A percentile compares a stretch with the other conserved stretches of the same genome.
Conservation (phyloP, 2,329 filamentous ascomycete species). For the Trichothecium sympodiale region DNA sequence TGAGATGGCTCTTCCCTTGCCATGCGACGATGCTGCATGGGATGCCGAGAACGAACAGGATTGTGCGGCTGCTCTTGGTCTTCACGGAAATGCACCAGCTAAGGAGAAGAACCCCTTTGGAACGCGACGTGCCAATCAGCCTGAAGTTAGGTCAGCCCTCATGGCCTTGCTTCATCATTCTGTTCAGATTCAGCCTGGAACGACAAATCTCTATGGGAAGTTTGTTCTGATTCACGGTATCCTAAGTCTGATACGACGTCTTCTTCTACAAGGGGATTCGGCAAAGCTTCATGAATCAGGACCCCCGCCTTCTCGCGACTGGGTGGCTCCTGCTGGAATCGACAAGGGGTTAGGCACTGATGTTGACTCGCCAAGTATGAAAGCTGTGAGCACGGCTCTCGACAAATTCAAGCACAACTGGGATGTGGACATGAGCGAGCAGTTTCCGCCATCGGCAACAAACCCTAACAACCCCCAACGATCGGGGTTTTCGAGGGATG, state of each 20-base stretch:
- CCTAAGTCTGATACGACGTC: conserved; percentile 45
- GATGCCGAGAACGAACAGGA: conserved; percentile 48
- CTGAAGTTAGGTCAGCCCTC: conserved; percentile 51
- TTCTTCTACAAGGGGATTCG: conserved; percentile 27
- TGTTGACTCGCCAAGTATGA: conserved; percentile 33
- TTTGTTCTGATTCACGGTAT: conserved; percentile 64
- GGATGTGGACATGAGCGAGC: conserved; percentile 57
- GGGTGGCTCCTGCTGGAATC: conserved; percentile 34
- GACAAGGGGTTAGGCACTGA: conserved; percentile 22
- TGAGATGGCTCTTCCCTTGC: conserved; percentile 57
- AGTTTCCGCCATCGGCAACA: conserved; percentile 44
- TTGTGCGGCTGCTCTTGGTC: conserved; percentile 54
- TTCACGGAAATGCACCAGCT: conserved; percentile 47
- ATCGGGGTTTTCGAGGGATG: conserved; percentile 61
- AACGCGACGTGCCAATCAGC: conserved; percentile 52
- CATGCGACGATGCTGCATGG: conserved; percentile 64
- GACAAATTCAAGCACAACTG: conserved; percentile 64
- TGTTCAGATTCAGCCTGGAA: conserved; percentile 49
- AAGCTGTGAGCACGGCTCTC: conserved; percentile 43
- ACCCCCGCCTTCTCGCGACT: conserved; percentile 50
- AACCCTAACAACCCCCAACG: conserved; percentile 42
- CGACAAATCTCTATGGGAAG: conserved; percentile 63
- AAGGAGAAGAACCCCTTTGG: conserved; percentile 47
- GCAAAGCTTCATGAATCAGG: conserved; percentile 23
- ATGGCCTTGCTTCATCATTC: conserved; percentile 47